Conservation (phyloP, 176 grass and related monocot species). For the Ensete glaucum region DNA sequence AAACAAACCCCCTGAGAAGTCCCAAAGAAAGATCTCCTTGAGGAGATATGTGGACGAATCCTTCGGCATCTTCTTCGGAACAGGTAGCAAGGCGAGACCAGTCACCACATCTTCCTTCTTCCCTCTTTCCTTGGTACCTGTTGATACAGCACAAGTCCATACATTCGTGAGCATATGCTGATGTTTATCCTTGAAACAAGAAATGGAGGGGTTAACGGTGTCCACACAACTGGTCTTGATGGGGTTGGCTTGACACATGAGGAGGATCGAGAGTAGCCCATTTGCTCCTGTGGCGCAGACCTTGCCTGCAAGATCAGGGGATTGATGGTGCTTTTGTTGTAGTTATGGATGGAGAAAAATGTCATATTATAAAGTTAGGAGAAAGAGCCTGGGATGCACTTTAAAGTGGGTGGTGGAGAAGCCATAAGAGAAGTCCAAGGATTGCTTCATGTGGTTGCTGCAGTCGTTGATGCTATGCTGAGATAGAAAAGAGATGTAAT, state of each 20-base stretch:
- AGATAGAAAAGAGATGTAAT: neutral
- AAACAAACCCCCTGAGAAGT: neutral
- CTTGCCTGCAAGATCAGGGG: constrained; percentile 17
- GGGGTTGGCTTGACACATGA: constrained; percentile 31
- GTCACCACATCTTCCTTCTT: constrained; percentile 51
- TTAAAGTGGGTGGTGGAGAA: constrained; percentile 36
- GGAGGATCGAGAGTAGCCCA: constrained; percentile 40
- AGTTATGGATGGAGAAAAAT: neutral
- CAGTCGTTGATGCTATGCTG: neutral
- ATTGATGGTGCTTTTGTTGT: neutral
- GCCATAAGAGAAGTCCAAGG: constrained; percentile 28
- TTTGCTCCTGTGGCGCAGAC: constrained; percentile 26
- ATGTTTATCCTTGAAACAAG: neutral
- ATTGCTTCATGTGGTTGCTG: constrained; percentile 17
- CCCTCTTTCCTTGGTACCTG: constrained; percentile 44
- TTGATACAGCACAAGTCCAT: neutral
- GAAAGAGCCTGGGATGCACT: constrained; percentile 1
- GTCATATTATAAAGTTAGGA: neutral
- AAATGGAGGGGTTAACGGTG: neutral
- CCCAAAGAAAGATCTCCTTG: constrained; percentile 21
- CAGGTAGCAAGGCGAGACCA: neutral
- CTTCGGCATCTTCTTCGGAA: neutral
- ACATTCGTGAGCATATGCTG: too few relatives aligned
- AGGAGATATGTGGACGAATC: constrained; percentile 19
- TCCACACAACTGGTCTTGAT: constrained; percentile 40